Evolutionary conservation across 1,284 basidiomycete species (phyloP), one percentile per base, ranked within the genome.

Genomic region (Pholiota adiposa): DNA sequence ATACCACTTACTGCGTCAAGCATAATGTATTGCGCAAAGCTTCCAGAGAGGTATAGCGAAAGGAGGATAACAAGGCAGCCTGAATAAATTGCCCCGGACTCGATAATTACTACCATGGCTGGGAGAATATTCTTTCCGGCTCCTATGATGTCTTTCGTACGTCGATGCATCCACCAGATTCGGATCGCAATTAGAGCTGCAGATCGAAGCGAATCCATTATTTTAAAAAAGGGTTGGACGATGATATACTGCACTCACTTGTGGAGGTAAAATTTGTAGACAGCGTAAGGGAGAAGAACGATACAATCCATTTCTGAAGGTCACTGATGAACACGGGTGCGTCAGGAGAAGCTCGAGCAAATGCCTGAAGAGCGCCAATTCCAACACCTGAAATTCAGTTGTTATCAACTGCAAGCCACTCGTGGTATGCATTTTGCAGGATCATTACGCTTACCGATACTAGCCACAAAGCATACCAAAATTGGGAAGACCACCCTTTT

Each of bases 181-280:
- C 56, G 56, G 29, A 33, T 23, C 0, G 60, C 60, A 40, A 61
- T 58, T n/a, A 61, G 29, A n/a, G 43, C 58, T 59, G 18, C 11
- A n/a, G n/a, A n/a, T 31, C 29, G 11, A 5, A 31, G 29, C 29
- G 29, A n/a, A 31, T 31, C 29, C 5, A 31, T 31, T 48, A 34
- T n/a, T n/a, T n/a, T n/a, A n/a, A n/a, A n/a, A n/a, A n/a, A n/a
- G n/a, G n/a, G n/a, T n/a, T n/a, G n/a, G n/a, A n/a, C n/a, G n/a
- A n/a, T n/a, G n/a, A 3, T 31, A 7, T 21, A 40, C 7, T 31
- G 25, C 2, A 40, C 60, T 58, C 25, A 58, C 60, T 43, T 38
- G 60, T 61, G 29, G 51, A 41, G 29, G 51, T 55, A 11, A 58
- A 54, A 50, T 61, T 61, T 3, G 56, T 58, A n/a, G 58, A 58